phyloP scores from a whole-genome alignment of 2,329 filamentous ascomycete genomes.

The Chaetomiaceae sp. region DNA sequence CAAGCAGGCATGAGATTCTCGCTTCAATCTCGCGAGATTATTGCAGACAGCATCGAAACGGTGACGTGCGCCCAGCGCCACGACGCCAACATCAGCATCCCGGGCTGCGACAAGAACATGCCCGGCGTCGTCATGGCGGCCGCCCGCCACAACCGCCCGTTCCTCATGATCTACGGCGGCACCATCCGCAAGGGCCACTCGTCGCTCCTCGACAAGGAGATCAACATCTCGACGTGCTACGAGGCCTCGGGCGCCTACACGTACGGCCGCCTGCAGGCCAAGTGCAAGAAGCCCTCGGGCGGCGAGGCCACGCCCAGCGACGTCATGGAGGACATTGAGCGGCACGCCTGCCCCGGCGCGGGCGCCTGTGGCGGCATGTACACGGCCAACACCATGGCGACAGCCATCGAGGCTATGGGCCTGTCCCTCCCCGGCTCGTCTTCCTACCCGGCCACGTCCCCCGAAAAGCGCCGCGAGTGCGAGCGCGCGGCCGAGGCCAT shows the following conservation, averaged over 20 bases:
- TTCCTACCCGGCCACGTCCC: conserved; percentile 73
- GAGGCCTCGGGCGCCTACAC: conserved; percentile 80
- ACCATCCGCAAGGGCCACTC: conserved; percentile 87
- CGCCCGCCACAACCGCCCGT: conserved; percentile 84
- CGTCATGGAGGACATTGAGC: conserved; percentile 78
- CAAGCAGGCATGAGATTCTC: conserved; percentile 83
- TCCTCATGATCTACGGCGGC: conserved; percentile 93
- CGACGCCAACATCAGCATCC: conserved; percentile 89
- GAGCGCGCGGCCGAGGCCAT: conserved; percentile 76
- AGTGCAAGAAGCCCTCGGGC: conserved; percentile 49
- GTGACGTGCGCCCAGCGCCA: conserved; percentile 89
- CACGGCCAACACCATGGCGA: conserved; percentile 92
- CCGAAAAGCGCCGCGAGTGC: conserved; percentile 83
- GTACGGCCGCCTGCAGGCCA: conserved; percentile 72
- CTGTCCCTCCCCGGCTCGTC: conserved; percentile 78
- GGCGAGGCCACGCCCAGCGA: conserved; percentile 64
- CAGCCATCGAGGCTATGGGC: conserved; percentile 84
- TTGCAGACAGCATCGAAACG: conserved; percentile 90
- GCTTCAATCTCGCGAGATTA: conserved; percentile 83
- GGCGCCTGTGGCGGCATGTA: conserved; percentile 81
- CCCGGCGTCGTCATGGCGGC: conserved; percentile 88
- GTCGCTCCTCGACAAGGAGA: conserved; percentile 65
- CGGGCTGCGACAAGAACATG: conserved; percentile 98
- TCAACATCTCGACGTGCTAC: conserved; percentile 87
- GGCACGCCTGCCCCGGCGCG: conserved; percentile 69